A percentile compares a stretch with the other conserved stretches of the same genome.
Conservation (phyloP, 129 eudicot genomes). For the Glebionis coronaria region DNA sequence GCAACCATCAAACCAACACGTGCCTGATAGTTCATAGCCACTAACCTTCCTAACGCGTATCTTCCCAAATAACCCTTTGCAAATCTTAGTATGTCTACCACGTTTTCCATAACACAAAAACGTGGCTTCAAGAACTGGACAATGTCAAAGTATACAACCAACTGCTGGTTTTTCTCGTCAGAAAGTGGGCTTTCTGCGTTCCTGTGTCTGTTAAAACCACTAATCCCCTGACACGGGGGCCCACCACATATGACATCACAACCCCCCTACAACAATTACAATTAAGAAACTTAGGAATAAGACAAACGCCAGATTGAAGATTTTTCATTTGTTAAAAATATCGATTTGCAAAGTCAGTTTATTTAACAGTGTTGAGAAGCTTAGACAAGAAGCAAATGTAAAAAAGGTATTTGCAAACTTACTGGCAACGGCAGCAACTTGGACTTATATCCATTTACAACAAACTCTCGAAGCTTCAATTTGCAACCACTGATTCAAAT, state of each 20-base stretch:
- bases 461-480: slow-evolving; percentile 58
- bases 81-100: slow-evolving; percentile 71
- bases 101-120: slow-evolving; percentile 81
- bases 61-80: slow-evolving; percentile 66
- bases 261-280: slow-evolving; percentile 41
- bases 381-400: too few species aligned
- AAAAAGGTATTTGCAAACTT: slow-evolving; percentile 23
- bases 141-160: slow-evolving; percentile 66
- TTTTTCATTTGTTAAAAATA: too few species aligned
- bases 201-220: slow-evolving; percentile 82
- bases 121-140: slow-evolving; percentile 59
- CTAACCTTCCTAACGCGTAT: slow-evolving; percentile 72
- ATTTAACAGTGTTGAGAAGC: too few species aligned
- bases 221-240: slow-evolving; percentile 96
- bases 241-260: slow-evolving; percentile 90
- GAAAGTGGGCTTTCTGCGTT: slow-evolving; percentile 47
- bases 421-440: slow-evolving; percentile 87
- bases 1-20: slow-evolving; percentile 89
- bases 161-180: slow-evolving; percentile 71
- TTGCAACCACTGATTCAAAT: slow-evolving; percentile 43
- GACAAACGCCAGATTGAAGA: too few species aligned
- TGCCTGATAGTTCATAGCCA: slow-evolving; percentile 73
- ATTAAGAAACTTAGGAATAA: too few species aligned
- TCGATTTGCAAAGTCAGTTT: too few species aligned
- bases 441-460: slow-evolving; percentile 44